Conservation (phyloP, 495 filamentous ascomycete genomes). For the Hyaloscypha variabilis region DNA sequence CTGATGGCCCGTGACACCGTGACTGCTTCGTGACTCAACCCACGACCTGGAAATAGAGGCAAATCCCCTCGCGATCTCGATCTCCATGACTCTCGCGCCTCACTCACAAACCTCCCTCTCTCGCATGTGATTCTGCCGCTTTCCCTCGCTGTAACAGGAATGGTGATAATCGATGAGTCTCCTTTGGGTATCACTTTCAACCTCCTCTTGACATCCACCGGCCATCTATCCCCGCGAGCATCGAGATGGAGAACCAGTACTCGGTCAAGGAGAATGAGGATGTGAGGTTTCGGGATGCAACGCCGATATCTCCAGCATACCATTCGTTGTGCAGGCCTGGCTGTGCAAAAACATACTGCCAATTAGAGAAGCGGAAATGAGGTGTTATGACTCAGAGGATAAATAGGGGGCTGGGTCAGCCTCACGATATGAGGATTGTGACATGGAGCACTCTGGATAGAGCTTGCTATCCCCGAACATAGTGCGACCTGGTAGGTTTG, state of each 20-base stretch:
- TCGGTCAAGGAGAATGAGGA: background rate
- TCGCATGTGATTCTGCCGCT: background rate
- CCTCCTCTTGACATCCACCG: background rate
- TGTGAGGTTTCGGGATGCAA: background rate
- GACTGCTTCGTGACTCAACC: background rate
- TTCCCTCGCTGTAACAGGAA: background rate
- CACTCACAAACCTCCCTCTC: background rate
- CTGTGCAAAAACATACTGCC: conserved; percentile 2
- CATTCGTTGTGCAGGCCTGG: background rate
- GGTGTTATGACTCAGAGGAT: conserved; percentile 1
- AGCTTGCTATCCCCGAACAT: background rate
- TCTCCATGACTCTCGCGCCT: background rate
- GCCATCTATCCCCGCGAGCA: background rate
- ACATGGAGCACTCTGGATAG: background rate
- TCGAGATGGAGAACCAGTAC: background rate
- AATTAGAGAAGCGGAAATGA: background rate
- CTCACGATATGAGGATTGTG: background rate
- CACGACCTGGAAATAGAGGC: background rate
- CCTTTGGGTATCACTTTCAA: background rate
- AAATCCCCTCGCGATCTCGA: background rate
- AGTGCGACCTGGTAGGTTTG: background rate
- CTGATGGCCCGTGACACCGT: background rate
- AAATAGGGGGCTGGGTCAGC: background rate
- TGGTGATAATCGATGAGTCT: background rate
- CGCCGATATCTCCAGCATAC: background rate